Evolutionary conservation across 2,329 filamentous ascomycete genomes (phyloP).

Genomic region (Neonectria ditissima): DNA sequence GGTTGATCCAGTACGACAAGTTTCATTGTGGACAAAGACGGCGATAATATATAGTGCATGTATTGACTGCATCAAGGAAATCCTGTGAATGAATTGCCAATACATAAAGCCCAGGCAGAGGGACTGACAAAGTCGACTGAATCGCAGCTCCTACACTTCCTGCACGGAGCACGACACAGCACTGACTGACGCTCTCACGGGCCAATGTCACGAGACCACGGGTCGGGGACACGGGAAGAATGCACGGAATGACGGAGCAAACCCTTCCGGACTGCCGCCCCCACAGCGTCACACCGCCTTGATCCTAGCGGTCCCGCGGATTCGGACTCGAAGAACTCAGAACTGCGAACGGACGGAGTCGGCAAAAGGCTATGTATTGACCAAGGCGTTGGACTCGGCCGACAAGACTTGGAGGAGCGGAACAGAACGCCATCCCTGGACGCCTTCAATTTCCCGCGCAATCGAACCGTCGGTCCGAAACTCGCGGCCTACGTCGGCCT

Average conservation of each 20-base stretch:
- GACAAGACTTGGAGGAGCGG: slow-evolving; percentile 10
- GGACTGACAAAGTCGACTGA: too few relatives aligned
- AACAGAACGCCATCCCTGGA: slow-evolving; percentile 9
- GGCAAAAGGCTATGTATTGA: background rate
- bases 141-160: too few relatives aligned
- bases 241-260: slow-evolving; percentile 6
- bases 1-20: too few relatives aligned
- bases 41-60: too few relatives aligned
- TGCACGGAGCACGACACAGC: too few relatives aligned
- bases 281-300: slow-evolving; percentile 16
- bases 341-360: background rate
- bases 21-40: too few relatives aligned
- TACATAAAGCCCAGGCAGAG: too few relatives aligned
- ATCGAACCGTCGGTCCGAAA: slow-evolving; percentile 22
- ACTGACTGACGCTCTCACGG: too few relatives aligned
- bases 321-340: background rate
- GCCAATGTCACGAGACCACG: slow-evolving; percentile 31
- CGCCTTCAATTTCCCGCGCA: slow-evolving; percentile 25
- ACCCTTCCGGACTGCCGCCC: background rate
- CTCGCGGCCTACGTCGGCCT: slow-evolving; percentile 11
- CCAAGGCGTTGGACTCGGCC: slow-evolving; percentile 17
- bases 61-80: too few relatives aligned
- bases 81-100: too few relatives aligned
- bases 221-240: slow-evolving; percentile 33
- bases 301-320: slow-evolving; percentile 11